Percentiles rank a stretch among this genome's conserved stretches.
phyloP scores from a whole-genome alignment of 225 moss, liverwort and hornwort genomes.

The Marchantia polymorpha region DNA sequence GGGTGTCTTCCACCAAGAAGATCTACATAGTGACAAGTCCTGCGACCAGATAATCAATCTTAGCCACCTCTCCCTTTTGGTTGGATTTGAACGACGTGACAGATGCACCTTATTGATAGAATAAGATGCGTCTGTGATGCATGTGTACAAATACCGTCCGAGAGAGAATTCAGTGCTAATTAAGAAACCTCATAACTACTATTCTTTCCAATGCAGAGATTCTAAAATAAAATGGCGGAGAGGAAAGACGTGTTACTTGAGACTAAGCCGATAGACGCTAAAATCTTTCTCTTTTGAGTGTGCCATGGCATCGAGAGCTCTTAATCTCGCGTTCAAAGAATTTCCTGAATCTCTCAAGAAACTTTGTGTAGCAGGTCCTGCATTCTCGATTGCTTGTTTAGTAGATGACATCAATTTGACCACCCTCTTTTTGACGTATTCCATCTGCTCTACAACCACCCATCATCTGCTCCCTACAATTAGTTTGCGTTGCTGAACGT shows the following conservation, averaged over 20 bases:
- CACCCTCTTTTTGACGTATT: constrained; percentile 65
- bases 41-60: constrained; percentile 31
- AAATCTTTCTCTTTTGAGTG: constrained; percentile 44
- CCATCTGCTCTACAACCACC: constrained; percentile 44
- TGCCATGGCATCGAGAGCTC: constrained; percentile 56
- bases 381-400: constrained; percentile 59
- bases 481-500: background rate
- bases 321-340: constrained; percentile 45
- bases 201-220: background rate
- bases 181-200: background rate
- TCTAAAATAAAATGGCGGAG: background rate
- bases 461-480: constrained; percentile 26
- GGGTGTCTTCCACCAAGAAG: constrained; percentile 63
- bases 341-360: constrained; percentile 61
- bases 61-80: no score
- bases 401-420: constrained; percentile 51
- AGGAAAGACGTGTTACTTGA: constrained; percentile 40
- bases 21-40: constrained; percentile 85
- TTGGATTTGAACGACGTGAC: background rate
- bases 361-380: constrained; percentile 54
- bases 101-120: no score
- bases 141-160: background rate
- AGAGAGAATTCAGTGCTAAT: background rate
- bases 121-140: background rate
- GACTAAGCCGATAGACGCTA: constrained; percentile 51